A percentile compares a stretch with the other conserved stretches of the same genome.
Evolutionary conservation across 768 basidiomycete genomes (phyloP).

Genomic region (Termitomyces eurrhizus): DNA sequence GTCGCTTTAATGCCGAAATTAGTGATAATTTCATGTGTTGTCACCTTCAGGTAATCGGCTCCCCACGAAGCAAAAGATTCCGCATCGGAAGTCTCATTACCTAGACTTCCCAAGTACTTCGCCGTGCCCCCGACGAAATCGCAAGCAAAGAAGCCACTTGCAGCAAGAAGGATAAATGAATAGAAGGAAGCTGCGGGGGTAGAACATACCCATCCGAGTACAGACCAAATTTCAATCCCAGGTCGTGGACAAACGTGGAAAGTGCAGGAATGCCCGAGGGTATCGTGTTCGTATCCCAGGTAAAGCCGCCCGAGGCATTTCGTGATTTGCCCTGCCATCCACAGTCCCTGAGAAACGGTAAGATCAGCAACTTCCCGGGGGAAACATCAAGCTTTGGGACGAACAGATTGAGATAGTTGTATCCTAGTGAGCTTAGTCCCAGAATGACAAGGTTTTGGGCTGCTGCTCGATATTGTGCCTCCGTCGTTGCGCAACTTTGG

Average conservation of each 20-base stretch:
- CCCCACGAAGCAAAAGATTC: conserved; percentile 46
- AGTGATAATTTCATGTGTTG: not conserved
- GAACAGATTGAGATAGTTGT: conserved; percentile 41
- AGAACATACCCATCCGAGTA: conserved; percentile 43
- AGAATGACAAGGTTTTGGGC: conserved; percentile 35
- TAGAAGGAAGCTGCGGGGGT: not conserved
- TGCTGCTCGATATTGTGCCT: conserved; percentile 35
- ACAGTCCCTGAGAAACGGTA: conserved; percentile 32
- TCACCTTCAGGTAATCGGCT: conserved; percentile 40
- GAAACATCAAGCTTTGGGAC: not conserved
- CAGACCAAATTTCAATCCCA: conserved; percentile 61
- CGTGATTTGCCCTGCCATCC: conserved; percentile 46
- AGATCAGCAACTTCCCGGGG: not conserved
- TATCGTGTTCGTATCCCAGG: conserved; percentile 37
- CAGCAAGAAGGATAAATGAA: not conserved
- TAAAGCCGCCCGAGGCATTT: conserved; percentile 36
- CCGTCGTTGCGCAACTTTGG: conserved; percentile 37
- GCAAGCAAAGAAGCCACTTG: conserved; percentile 39
- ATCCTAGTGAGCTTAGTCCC: conserved; percentile 34
- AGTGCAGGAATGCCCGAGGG: conserved; percentile 37
- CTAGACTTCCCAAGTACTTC: conserved; percentile 41
- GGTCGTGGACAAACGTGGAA: conserved; percentile 31
- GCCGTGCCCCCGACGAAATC: conserved; percentile 42
- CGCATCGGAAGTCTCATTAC: conserved; percentile 44
- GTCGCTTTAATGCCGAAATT: not conserved